These are phyloP conservation scores for Calonectria pseudoturangicola DNA, from an alignment of 2,329 filamentous ascomycete species.

Conservation along the genomic window DNA sequence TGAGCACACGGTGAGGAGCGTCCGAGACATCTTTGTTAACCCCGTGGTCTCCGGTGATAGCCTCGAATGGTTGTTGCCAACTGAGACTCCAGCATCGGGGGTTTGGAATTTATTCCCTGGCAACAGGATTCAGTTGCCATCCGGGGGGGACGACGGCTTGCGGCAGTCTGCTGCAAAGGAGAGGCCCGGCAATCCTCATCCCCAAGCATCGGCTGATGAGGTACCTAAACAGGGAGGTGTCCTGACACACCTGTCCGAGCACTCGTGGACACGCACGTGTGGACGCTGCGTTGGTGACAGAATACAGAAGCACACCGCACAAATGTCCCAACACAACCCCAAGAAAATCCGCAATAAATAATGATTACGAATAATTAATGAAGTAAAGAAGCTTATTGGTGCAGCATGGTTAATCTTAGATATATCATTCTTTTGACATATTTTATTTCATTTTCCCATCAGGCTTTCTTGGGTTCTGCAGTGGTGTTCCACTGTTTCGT, in stretches of 20 bases:
- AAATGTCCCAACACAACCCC: too few relatives aligned
- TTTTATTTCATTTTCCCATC: too few relatives aligned
- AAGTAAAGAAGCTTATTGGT: too few relatives aligned
- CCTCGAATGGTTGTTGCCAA: background rate
- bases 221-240: conserved; percentile 5
- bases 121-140: background rate
- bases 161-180: conserved; percentile 22
- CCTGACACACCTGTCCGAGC: conserved; percentile 16
- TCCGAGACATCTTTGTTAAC: conserved; percentile 30
- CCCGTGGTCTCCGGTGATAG: conserved; percentile 5
- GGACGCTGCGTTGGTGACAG: background rate
- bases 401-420: too few relatives aligned
- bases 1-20: conserved; percentile 33
- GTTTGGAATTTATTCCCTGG: conserved; percentile 5
- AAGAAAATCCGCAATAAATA: too few relatives aligned
- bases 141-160: background rate
- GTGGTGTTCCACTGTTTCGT: too few relatives aligned
- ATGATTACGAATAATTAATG: too few relatives aligned
- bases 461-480: too few relatives aligned
- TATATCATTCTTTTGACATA: too few relatives aligned
- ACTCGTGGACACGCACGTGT: conserved; percentile 6
- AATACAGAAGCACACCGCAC: too few relatives aligned
- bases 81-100: conserved; percentile 27
- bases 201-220: conserved; percentile 27
- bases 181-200: conserved; percentile 31